Base-by-base conservation (phyloP, 1,284 basidiomycete species). In the Melampsora larici-populina region DNA sequence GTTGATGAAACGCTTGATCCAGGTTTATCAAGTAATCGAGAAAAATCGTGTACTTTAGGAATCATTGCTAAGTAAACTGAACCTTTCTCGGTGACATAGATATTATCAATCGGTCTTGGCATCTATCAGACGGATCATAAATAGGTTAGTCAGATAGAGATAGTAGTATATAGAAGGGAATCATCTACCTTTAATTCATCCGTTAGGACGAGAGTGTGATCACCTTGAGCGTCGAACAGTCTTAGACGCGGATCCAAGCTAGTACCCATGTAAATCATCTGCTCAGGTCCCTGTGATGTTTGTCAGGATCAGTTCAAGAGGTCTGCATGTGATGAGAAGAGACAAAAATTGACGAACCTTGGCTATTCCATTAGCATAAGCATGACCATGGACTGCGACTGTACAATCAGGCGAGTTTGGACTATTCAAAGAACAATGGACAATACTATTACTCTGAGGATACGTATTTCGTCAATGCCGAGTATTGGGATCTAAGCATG, bases 361-460 rank as follows among this genome's bases (percentile, higher is more conserved):
- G 40, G 74, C 74, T 46, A 76, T 68, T 46, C 74, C 74, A 60
- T 76, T 76, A 11, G 74, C 65, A 60, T 76, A 58, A 21, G 74
- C 65, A 55, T 68, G 51, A n/a, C 60, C 55, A 46, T 51, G 46
- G 15, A 40, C 55, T 36, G 31, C 74, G 18, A 64, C 74, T 5
- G 31, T 24, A 33, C 55, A 33, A n/a, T 64, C 31, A 9, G 62
- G 26, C 62, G 62, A 62, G n/a, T 69, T 55, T 9, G 55, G 7
- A 58, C 68, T 55, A n/a, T 68, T 43, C 36, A 76, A 76, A 9
- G 74, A 68, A 48, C 74, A 76, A 63, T 67, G 62, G 26, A 76
- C 65, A 21, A 76, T 62, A 46, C 51, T 76, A 21, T 75, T 40
- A 24, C 66, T 36, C 72, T 75, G 55, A 17, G 48, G 31, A 24